These are phyloP conservation scores for Trichoderma sp. DNA, from an alignment of 2,329 filamentous ascomycete genomes.

Conservation along the genomic window DNA sequence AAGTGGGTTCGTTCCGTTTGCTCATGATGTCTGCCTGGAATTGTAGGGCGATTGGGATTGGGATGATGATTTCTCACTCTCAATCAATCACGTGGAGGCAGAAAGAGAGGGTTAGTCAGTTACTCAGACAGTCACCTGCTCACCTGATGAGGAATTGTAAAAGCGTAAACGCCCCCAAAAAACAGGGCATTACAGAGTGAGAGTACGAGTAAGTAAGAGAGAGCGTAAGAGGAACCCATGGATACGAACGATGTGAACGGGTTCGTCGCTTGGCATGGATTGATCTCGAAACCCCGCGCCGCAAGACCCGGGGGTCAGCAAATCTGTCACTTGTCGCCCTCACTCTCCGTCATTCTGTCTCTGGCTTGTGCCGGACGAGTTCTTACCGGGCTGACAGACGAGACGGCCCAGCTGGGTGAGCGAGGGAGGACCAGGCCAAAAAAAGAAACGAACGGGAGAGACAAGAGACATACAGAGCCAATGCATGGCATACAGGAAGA, in stretches of 20 bases:
- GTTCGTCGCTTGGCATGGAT: background rate
- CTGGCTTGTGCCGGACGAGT: background rate
- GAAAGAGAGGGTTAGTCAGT: background rate
- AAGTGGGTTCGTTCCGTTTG: background rate
- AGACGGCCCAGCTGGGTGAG: background rate
- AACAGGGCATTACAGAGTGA: background rate
- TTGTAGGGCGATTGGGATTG: background rate
- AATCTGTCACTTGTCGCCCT: background rate
- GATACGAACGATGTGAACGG: background rate
- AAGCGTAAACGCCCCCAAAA: background rate
- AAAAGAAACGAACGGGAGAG: background rate
- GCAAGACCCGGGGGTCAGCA: background rate
- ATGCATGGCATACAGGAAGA: background rate
- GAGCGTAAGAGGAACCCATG: background rate
- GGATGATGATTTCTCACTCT: too few species aligned
- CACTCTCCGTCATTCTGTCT: background rate
- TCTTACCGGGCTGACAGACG: background rate
- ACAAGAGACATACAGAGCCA: too few species aligned
- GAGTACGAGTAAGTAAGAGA: background rate
- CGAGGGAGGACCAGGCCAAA: background rate
- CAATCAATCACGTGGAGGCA: too few species aligned
- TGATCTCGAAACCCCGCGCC: background rate
- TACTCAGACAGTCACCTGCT: background rate
- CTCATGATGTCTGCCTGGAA: background rate
- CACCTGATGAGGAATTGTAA: background rate